A percentile compares a stretch with the other conserved stretches of the same genome.
Evolutionary conservation across 177 flowering plant genomes (phyloP).

Genomic region (Vitis hybrid): DNA sequence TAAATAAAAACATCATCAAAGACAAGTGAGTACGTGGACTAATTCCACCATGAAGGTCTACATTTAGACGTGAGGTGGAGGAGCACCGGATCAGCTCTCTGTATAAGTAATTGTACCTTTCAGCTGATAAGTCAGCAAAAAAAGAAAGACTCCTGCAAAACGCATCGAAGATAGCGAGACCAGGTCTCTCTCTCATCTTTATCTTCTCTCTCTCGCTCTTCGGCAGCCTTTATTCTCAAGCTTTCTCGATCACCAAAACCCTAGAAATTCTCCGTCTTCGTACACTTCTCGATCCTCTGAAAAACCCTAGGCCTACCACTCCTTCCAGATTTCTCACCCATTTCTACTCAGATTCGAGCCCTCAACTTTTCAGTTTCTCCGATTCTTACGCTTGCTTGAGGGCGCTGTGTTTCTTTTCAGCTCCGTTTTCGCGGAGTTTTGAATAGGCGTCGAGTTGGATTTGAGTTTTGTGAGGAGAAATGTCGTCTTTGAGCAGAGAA

Average conservation of each 20-base stretch:
- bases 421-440: not conserved
- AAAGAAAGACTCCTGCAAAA: slow-evolving; percentile 41
- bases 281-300: not conserved
- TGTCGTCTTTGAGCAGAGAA: slow-evolving; percentile 90
- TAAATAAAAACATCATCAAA: no score
- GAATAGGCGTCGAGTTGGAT: not conserved
- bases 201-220: slow-evolving; percentile 13
- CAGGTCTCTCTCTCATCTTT: slow-evolving; percentile 30
- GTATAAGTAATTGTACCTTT: not conserved
- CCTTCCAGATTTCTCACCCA: slow-evolving; percentile 4
- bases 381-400: not conserved
- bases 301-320: not conserved
- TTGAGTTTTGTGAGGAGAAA: slow-evolving; percentile 18
- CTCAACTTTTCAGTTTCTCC: not conserved
- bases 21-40: no score
- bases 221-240: slow-evolving; percentile 25
- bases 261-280: slow-evolving; percentile 34
- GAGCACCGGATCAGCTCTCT: no score
- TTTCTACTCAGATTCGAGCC: not conserved
- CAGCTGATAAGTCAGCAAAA: slow-evolving; percentile 30
- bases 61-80: no score
- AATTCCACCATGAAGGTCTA: no score
- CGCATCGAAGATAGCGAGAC: slow-evolving; percentile 66
- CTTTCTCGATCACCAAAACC: slow-evolving; percentile 32
- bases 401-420: not conserved